Evolutionary conservation across 2,329 filamentous ascomycete species (phyloP), one percentile per base, ranked within the genome.

Genomic region (Didymellaceae sp.): DNA sequence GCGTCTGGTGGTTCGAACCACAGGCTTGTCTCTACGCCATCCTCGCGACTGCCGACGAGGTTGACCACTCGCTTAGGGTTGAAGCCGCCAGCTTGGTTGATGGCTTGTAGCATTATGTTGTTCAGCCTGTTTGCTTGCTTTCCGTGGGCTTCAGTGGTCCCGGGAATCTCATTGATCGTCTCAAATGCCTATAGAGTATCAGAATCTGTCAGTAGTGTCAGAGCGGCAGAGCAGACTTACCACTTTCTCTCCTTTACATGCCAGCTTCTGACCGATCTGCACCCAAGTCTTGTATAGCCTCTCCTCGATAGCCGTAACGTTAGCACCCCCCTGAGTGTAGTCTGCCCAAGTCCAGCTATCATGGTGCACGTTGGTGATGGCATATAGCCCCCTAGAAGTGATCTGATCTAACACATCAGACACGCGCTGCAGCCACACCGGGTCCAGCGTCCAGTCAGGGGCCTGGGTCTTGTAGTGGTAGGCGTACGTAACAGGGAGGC

Each of bases 331-430:
- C 1, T 69, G 63, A 1, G 78, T 78, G 4, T 82, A 69, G 60
- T 85, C 82, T 4, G 80, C 80, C 83, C 83, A 86, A 18, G 75
- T 72, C 80, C 78, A 83, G 8, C 78, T 81, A 57, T 86, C 82
- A 50, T 86, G 83, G 54, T 86, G 83, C 6, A 82, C 79, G 52
- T 86, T 84, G 10, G 84, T 77, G 20, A 86, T 73, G 0, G 78
- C 78, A 49, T 79, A 82, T 4, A 86, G 66, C 2, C 75, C 80
- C 1, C 77, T 74, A 2, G 75, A 68, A 0, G 80, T 76, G 6
- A 82, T 77, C 77, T 81, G 78, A 55, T 85, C 81, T 8, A 86
- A 71, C 1, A 86, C 83, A 24, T 82, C 78, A 1, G 78, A 79
- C 1, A 86, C 82, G 9, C 83, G 75, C 48, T 83, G 74, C 33